phyloP scores from a whole-genome alignment of 768 basidiomycete species.

The Russula sp. region DNA sequence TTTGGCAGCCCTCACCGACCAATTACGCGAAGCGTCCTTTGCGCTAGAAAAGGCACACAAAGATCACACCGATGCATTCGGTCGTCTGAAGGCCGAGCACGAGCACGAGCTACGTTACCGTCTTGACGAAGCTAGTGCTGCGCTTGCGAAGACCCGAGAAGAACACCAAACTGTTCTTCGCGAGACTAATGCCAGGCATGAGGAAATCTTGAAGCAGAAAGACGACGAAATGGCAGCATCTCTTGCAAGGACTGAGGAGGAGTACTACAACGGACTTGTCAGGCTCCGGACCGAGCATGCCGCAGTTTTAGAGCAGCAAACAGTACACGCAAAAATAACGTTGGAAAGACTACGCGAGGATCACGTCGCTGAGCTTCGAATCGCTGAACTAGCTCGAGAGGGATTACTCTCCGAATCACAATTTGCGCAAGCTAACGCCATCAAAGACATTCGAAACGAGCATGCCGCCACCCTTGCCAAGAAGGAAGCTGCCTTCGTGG shows the following conservation, averaged over 20 bases:
- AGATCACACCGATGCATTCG: slow-evolving; percentile 57
- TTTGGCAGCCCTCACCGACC: slow-evolving; percentile 30
- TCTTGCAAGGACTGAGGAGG: slow-evolving; percentile 67
- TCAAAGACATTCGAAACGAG: slow-evolving; percentile 67
- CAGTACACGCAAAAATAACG: slow-evolving; percentile 51
- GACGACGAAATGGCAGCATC: slow-evolving; percentile 51
- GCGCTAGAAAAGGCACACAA: slow-evolving; percentile 36
- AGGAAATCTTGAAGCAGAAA: slow-evolving; percentile 50
- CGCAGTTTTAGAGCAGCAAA: slow-evolving; percentile 55
- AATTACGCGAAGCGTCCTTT: slow-evolving; percentile 31
- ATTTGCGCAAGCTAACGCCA: slow-evolving; percentile 52
- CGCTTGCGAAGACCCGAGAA: slow-evolving; percentile 40
- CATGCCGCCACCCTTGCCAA: slow-evolving; percentile 59
- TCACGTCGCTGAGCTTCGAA: slow-evolving; percentile 65
- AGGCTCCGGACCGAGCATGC: slow-evolving; percentile 71
- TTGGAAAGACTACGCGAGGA: slow-evolving; percentile 73
- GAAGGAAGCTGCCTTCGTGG: slow-evolving; percentile 58
- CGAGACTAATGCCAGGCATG: slow-evolving; percentile 47
- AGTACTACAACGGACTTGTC: slow-evolving; percentile 75
- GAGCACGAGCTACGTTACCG: slow-evolving; percentile 42
- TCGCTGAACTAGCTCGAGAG: slow-evolving; percentile 69
- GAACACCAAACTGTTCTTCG: slow-evolving; percentile 52
- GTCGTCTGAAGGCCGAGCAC: slow-evolving; percentile 42
- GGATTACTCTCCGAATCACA: slow-evolving; percentile 72
- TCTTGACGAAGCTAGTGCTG: slow-evolving; percentile 48